Conservation (phyloP, 257 asterid genomes). For the Salvia hispanica region DNA sequence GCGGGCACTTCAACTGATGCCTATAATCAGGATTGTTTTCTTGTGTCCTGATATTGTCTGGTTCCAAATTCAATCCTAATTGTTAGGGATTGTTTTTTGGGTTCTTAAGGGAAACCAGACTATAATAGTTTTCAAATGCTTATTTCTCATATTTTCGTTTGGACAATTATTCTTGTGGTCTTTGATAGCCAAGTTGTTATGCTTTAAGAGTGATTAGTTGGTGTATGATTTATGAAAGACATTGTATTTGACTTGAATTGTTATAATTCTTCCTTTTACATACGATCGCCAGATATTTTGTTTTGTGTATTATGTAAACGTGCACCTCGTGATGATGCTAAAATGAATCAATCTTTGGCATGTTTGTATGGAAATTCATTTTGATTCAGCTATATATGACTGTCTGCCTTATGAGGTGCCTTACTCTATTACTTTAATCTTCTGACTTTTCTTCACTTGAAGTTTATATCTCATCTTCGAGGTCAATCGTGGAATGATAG, state of each 20-base stretch:
- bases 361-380: neutral
- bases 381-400: neutral
- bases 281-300: neutral
- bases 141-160: constrained; percentile 25
- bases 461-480: neutral
- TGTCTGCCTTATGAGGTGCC: constrained; percentile 14
- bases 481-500: constrained; percentile 3
- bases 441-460: neutral
- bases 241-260: constrained; percentile 33
- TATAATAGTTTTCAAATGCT: constrained; percentile 15
- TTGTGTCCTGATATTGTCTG: constrained; percentile 22
- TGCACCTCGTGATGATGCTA: neutral
- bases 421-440: constrained; percentile 11
- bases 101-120: constrained; percentile 27
- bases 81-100: neutral
- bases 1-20: constrained; percentile 31
- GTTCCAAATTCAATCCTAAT: constrained; percentile 19
- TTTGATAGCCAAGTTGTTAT: constrained; percentile 22
- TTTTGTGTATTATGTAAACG: neutral
- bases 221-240: constrained; percentile 15
- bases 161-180: constrained; percentile 32
- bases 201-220: constrained; percentile 29
- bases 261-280: constrained; percentile 9
- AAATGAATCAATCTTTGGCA: neutral
- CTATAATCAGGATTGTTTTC: constrained; percentile 7